Conservation (phyloP, 2,329 filamentous ascomycete species). For the Trematosphaeria pertusa region DNA sequence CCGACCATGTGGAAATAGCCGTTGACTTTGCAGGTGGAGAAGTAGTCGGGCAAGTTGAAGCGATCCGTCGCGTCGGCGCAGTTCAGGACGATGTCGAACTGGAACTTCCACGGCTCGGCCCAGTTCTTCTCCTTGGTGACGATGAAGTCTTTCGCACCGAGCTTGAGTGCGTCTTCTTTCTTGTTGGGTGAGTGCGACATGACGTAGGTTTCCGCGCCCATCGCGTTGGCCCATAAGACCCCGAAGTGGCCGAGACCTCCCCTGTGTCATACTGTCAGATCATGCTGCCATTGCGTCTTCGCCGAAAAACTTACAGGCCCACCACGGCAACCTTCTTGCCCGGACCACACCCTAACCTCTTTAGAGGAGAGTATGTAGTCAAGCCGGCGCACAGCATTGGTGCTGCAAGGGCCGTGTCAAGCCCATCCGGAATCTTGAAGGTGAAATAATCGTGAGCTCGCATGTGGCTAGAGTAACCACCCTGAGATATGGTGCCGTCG, state of each 20-base stretch:
- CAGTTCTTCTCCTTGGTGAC: conserved; percentile 64
- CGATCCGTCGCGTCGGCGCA: conserved; percentile 72
- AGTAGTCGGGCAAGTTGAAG: conserved; percentile 75
- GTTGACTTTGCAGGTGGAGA: conserved; percentile 81
- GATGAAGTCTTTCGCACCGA: conserved; percentile 68
- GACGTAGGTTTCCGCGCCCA: conserved; percentile 68
- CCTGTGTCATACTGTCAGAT: conserved; percentile 32
- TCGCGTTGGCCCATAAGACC: conserved; percentile 56
- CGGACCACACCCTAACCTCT: conserved; percentile 75
- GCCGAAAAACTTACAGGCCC: conserved; percentile 63
- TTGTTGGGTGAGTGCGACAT: conserved; percentile 67
- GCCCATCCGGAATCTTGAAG: conserved; percentile 77
- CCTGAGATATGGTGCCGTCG: conserved; percentile 69
- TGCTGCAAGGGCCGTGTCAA: conserved; percentile 67
- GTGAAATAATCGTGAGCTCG: conserved; percentile 78
- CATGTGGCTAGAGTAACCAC: conserved; percentile 72
- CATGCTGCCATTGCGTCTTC: too few species aligned
- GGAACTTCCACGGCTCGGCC: conserved; percentile 62
- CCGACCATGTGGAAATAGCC: conserved; percentile 82
- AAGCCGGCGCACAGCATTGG: conserved; percentile 87
- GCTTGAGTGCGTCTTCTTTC: conserved; percentile 65
- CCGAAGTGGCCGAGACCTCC: conserved; percentile 60
- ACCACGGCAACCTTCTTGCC: conserved; percentile 82
- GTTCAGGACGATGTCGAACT: conserved; percentile 80
- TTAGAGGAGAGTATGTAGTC: conserved; percentile 79